Evolutionary conservation across 352 stramenopile species (phyloP), one percentile per base, ranked within the genome.

Genomic region (Globisporangium cylindrosporum): DNA sequence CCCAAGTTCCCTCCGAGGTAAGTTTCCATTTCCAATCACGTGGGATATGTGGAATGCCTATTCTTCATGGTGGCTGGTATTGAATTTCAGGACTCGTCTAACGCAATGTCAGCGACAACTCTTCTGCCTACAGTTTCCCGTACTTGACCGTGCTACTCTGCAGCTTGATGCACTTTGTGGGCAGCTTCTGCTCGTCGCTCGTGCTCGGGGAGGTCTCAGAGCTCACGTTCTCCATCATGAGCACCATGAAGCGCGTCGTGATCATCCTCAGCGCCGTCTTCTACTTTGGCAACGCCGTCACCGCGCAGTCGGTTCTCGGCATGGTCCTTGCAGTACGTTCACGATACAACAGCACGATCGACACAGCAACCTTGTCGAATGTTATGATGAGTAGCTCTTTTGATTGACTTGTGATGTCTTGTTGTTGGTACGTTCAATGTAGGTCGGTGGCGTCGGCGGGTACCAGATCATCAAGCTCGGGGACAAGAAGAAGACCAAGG

Each of bases 181-280:
- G 84, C 51, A 93, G 83, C 73, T 92, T 93, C 67, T 89, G 86
- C 68, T 86, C 86, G 51, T 91, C 83, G 29, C 86, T 90, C 71
- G 84, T 95, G 61, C 78, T 95, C 29, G 88, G 88, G 60, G 86
- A 95, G 66, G 88, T 95, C 48, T 90, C 88, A 20, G 88, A 95
- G 73, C 84, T 95, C 43, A 93, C 88, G 55, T 95, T 93, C 75
- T 95, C 88, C 59, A 95, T 95, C 75, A 95, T 95, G 88, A 89
- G 84, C 69, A 95, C 88, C 25, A 93, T 95, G 86, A 94, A 94
- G 78, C 88, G 88, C 14, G 84, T 94, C 60, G 88, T 95, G 64
- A 88, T 95, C 68, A 93, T 95, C 68, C 71, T 94, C 36, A 93
- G 88, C 62, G 86, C 88, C 2, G 82, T 95, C 20, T 67, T 93